Base-by-base conservation (phyloP, 2,329 filamentous ascomycete species). In the Aureobasidium lini region DNA sequence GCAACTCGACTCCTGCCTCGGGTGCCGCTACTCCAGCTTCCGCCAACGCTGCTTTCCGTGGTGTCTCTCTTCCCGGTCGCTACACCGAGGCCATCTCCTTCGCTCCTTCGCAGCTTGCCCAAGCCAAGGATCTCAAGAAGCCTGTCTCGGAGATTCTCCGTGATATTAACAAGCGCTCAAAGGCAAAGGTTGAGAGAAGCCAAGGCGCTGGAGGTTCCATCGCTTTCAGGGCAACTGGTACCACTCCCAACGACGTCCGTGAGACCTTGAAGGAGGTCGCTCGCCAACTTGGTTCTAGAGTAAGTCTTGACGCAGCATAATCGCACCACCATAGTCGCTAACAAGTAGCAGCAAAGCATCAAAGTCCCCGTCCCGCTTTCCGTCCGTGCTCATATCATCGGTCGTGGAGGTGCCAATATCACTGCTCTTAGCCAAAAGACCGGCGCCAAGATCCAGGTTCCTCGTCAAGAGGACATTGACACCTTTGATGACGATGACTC, bases 81-180 rank as follows among this genome's bases (percentile, higher is more conserved):
- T 86, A 91, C 73, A 84, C 85, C 65, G 90, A 95, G 73, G 82
- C 83, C 40, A 84, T 95, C 64, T 81, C 84, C 29, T 81, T 96
- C 61, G 84, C 87, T 58, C 84, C 88, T 8, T 83, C 85, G 47
- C 87, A 94, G 71, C 83, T 97, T 71, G 81, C 89, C 48, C 86
- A 90, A 16, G 84, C 87, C 44, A 79, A 78, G 61, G 86, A 95
- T 72, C 78, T 96, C 68, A 95, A 89, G 80, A 90, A 90, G 66
- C 90, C 93, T 7, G 80, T 96, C 54, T 79, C 84, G 34, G 93
- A 97, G 65, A 86, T 94, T 64, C 79, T 96, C 69, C 89, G 90
- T 71, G 91, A 96, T 65, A 89, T 97, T 75, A 96, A 95, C 76
- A 89, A 88, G 75, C 89, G 88, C 70, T 95, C 90, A 62, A 91